Evolutionary conservation across 2,329 filamentous ascomycete genomes (phyloP).

Genomic region (Teratosphaeria zuluensis): DNA sequence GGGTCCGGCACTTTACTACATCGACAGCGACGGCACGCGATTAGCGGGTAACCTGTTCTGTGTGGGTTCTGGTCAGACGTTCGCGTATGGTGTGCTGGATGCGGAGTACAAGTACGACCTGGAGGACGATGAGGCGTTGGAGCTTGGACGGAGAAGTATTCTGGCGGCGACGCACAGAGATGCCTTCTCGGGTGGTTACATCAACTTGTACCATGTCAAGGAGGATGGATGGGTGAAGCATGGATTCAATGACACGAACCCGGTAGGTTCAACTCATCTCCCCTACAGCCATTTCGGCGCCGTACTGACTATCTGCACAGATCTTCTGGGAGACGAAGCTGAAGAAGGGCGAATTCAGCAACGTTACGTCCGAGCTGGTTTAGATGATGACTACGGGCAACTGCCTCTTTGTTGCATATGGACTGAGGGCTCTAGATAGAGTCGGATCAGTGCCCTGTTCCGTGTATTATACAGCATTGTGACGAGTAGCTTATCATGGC

Average conservation of each 20-base stretch:
- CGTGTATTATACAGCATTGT: neutral
- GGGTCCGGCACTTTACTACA: slow-evolving; percentile 96
- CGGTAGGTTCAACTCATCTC: slow-evolving; percentile 25
- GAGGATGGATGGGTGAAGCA: slow-evolving; percentile 98
- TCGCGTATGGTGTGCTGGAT: slow-evolving; percentile 95
- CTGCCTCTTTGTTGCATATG: neutral
- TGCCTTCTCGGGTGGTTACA: slow-evolving; percentile 96
- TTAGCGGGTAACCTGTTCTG: slow-evolving; percentile 94
- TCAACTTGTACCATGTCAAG: slow-evolving; percentile 99
- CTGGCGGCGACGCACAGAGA: slow-evolving; percentile 93
- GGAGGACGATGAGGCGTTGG: slow-evolving; percentile 75
- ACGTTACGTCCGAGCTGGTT: slow-evolving; percentile 67
- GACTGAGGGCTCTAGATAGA: neutral
- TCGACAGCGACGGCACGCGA: slow-evolving; percentile 92
- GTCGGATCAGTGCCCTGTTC: neutral
- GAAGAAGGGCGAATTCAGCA: slow-evolving; percentile 96
- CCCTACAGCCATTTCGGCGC: neutral
- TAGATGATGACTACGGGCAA: slow-evolving; percentile 1
- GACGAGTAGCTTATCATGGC: neutral
- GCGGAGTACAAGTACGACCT: slow-evolving; percentile 90
- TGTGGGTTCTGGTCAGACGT: slow-evolving; percentile 95
- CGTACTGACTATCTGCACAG: neutral
- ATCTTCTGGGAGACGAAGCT: slow-evolving; percentile 99
- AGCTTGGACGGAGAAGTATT: slow-evolving; percentile 85
- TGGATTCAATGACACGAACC: slow-evolving; percentile 95